Conservation (phyloP, 805 yeast species). For the Ogataea wickerhamii region DNA sequence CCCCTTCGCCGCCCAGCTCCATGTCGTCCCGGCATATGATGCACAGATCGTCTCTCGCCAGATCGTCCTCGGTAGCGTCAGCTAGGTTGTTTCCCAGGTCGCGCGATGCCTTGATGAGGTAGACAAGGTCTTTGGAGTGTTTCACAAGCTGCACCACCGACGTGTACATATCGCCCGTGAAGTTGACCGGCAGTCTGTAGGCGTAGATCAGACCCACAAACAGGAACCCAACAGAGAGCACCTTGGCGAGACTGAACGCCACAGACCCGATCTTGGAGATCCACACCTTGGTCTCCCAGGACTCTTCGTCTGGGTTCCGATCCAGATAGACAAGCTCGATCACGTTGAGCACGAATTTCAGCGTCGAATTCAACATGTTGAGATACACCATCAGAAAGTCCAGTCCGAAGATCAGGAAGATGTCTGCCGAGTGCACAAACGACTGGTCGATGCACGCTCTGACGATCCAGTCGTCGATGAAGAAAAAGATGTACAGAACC, state of each 20-base stretch:
- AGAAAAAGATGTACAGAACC: conserved; percentile 42
- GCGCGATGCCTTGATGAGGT: conserved; percentile 44
- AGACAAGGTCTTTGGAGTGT: conserved; percentile 36
- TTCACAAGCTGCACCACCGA: conserved; percentile 28
- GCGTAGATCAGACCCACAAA: conserved; percentile 43
- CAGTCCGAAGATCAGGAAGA: conserved; percentile 67
- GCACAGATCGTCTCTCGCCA: conserved; percentile 65
- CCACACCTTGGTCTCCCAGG: conserved; percentile 70
- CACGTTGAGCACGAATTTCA: conserved; percentile 48
- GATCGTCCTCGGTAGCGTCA: conserved; percentile 60
- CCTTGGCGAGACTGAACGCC: conserved; percentile 45
- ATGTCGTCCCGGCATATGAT: conserved; percentile 92
- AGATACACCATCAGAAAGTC: conserved; percentile 66
- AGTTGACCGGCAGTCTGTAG: conserved; percentile 29
- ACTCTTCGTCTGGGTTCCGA: conserved; percentile 48
- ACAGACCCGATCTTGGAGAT: conserved; percentile 57
- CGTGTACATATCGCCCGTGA: conserved; percentile 30
- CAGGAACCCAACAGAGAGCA: conserved; percentile 42
- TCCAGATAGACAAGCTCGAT: conserved; percentile 52
- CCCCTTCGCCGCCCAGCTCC: conserved; percentile 41
- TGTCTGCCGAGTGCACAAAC: conserved; percentile 50
- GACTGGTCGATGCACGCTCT: conserved; percentile 54
- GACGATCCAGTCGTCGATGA: conserved; percentile 51
- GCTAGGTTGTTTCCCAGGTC: conserved; percentile 61
- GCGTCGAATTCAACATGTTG: conserved; percentile 44